Evolutionary conservation across 106 monocot species (phyloP), one percentile per base, ranked within the genome.

Genomic region (Allium sativum): DNA sequence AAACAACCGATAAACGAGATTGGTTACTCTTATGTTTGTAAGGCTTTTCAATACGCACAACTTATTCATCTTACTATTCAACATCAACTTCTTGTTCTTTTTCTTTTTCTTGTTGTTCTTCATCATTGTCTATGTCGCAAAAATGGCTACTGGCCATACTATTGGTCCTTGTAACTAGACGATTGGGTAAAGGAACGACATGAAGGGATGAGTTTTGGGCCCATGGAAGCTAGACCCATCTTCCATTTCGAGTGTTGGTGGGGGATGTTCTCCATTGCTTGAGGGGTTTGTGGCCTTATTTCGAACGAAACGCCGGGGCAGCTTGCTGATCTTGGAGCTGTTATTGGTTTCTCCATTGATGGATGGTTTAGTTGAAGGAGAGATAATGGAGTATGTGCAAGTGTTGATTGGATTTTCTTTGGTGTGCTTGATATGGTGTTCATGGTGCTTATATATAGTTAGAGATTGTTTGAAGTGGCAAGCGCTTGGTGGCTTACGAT

Each of bases 1-100:
- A 57, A n/a, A 86, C 74, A 8, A 77, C 46, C 5, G 81, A 74
- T 10, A 85, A 69, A 43, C 81, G 61, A 3, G 80, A 74, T 16
- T 67, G 12, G 18, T 42, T 52, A 0, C 40, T 21, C n/a, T n/a
- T n/a, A n/a, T n/a, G n/a, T n/a, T n/a, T n/a, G n/a, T n/a, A n/a
- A n/a, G n/a, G n/a, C n/a, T n/a, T n/a, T n/a, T n/a, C n/a, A n/a
- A n/a, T n/a, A n/a, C n/a, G n/a, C n/a, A n/a, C n/a, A n/a, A n/a
- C n/a, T n/a, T n/a, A n/a, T n/a, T n/a, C n/a, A n/a, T n/a, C 9
- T 52, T 52, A 3, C n/a, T 14, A 21, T 3, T 2, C 17, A 14
- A 13, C 6, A 6, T 3, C 11, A 13, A 46, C 12, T 47, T 47
- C 12, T 6, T 53, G 18, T 21, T 53, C 53, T 18, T 53, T 14